Evolutionary conservation across 2,329 filamentous ascomycete species (phyloP).

Genomic region (Tolypocladium sp.): DNA sequence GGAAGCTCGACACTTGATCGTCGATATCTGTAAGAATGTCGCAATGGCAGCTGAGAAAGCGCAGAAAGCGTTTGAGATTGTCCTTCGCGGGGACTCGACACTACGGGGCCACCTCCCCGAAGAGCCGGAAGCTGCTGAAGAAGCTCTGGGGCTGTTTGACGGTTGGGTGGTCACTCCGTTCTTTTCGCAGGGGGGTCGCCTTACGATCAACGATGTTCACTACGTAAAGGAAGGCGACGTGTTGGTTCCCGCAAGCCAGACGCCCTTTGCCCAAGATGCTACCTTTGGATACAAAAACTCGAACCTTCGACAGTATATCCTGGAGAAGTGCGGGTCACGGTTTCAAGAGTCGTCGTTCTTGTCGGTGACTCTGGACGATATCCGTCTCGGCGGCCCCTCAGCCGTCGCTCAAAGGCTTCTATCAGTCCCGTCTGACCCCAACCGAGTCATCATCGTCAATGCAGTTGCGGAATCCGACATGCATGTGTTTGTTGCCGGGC

Average conservation of each 20-base stretch:
- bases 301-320: slow-evolving; percentile 35
- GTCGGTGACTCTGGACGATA: slow-evolving; percentile 20
- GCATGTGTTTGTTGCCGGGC: slow-evolving; percentile 42
- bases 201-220: slow-evolving; percentile 45
- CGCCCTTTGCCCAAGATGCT: slow-evolving; percentile 47
- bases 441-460: slow-evolving; percentile 41
- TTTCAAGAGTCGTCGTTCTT: slow-evolving; percentile 15
- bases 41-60: slow-evolving; percentile 29
- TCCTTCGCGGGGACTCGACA: slow-evolving; percentile 46
- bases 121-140: slow-evolving; percentile 41
- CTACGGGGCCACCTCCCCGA: slow-evolving; percentile 45
- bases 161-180: slow-evolving; percentile 46
- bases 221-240: slow-evolving; percentile 43
- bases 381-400: slow-evolving; percentile 15
- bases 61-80: slow-evolving; percentile 37
- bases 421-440: slow-evolving; percentile 21
- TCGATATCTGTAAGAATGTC: slow-evolving; percentile 39
- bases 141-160: slow-evolving; percentile 36
- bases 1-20: slow-evolving; percentile 34
- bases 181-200: slow-evolving; percentile 46
- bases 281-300: slow-evolving; percentile 48
- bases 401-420: slow-evolving; percentile 15
- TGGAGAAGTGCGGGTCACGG: slow-evolving; percentile 35
- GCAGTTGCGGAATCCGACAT: slow-evolving; percentile 44
- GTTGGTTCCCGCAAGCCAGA: slow-evolving; percentile 32